These are phyloP conservation scores for Solanum sejunctum DNA, from an alignment of 257 asterid species.

Conservation along the genomic window DNA sequence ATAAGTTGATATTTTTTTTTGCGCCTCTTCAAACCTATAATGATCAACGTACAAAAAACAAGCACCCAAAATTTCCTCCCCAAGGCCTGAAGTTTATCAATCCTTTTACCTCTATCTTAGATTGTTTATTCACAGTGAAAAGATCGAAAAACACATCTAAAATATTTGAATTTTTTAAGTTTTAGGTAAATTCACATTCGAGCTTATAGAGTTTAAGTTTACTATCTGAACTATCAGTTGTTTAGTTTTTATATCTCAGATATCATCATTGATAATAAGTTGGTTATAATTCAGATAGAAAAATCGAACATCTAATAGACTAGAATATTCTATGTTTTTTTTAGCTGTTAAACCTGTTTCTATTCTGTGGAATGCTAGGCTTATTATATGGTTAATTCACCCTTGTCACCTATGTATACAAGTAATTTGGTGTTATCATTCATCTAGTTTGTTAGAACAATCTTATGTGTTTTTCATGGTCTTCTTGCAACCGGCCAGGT, in stretches of 20 bases:
- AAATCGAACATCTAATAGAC: not conserved
- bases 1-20: not conserved
- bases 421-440: not conserved
- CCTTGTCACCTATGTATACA: not conserved
- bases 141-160: not conserved
- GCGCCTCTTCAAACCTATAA: constrained; percentile 10
- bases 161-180: not conserved
- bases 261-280: not conserved
- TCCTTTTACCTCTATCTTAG: not conserved
- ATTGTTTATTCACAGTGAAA: not conserved
- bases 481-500: not conserved
- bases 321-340: not conserved
- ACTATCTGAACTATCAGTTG: not conserved
- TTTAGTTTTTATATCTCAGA: not conserved
- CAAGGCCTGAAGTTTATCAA: not conserved
- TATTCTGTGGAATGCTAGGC: not conserved
- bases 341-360: not conserved
- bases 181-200: not conserved
- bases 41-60: not conserved
- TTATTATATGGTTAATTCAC: not conserved
- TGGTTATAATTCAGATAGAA: not conserved
- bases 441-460: not conserved
- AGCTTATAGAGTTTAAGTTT: not conserved
- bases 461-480: not conserved
- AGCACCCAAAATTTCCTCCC: not conserved